Evolutionary conservation across 108 stramenopile species (phyloP).

Genomic region (Nitzschia sp.): DNA sequence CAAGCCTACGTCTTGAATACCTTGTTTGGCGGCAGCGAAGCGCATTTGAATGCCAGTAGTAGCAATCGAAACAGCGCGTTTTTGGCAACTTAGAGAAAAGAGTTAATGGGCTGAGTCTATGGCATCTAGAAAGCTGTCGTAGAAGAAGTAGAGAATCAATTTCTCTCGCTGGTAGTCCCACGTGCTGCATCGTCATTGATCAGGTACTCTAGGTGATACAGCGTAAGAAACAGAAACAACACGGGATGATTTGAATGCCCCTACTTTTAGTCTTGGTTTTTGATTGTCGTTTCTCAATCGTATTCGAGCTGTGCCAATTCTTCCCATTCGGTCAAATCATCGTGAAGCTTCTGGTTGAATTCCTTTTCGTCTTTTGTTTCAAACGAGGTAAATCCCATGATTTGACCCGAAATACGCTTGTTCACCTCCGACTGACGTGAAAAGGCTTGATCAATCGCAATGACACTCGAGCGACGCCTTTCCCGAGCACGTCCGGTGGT

Average conservation of each 20-base stretch:
- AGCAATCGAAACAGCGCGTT: neutral
- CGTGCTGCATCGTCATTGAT: too few species aligned
- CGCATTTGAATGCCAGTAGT: constrained; percentile 57
- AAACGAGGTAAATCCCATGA: constrained; percentile 22
- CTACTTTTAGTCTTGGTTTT: too few species aligned
- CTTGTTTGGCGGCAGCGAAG: constrained; percentile 85
- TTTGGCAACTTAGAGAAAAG: too few species aligned
- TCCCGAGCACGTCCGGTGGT: too few species aligned
- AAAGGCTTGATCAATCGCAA: constrained; percentile 29
- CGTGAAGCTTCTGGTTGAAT: neutral
- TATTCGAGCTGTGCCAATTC: constrained; percentile 2
- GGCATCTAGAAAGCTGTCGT: too few species aligned
- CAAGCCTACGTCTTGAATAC: constrained; percentile 83
- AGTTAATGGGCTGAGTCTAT: too few species aligned
- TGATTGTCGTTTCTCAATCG: neutral
- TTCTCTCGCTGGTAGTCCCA: too few species aligned
- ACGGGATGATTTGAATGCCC: too few species aligned
- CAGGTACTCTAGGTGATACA: too few species aligned
- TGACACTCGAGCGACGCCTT: constrained; percentile 36
- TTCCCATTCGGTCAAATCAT: constrained; percentile 23
- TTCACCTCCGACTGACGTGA: constrained; percentile 23
- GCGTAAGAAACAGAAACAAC: too few species aligned
- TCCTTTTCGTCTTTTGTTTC: constrained; percentile 25
- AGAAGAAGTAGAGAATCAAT: too few species aligned
- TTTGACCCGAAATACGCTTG: constrained; percentile 27